Percentiles rank a stretch among this genome's conserved stretches.
phyloP scores from a whole-genome alignment of 1,284 basidiomycete genomes.

The Apiotrichum sp. region DNA sequence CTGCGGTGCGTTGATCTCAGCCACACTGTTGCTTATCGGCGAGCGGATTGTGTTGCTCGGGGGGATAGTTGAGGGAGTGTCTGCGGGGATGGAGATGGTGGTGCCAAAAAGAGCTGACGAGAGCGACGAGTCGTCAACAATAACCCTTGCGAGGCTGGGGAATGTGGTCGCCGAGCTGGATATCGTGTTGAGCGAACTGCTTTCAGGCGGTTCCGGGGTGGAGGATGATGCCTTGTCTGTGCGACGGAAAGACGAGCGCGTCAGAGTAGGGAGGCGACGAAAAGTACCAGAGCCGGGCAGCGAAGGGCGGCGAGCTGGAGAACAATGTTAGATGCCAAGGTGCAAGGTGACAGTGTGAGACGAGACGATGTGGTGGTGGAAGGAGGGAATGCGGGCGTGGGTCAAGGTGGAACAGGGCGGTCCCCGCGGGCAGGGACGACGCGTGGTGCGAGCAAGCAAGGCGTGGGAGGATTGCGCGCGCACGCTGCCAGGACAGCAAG shows the following conservation, averaged over 20 bases:
- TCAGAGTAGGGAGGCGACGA: conserved; percentile 28
- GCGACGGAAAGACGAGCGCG: conserved; percentile 29
- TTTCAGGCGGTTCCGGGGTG: background rate
- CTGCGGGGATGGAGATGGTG: conserved; percentile 5
- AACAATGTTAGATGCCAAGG: background rate
- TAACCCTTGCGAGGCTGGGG: conserved; percentile 13
- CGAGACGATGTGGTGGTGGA: background rate
- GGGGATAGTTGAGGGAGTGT: conserved; percentile 3
- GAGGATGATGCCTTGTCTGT: conserved; percentile 20
- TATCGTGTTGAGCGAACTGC: background rate
- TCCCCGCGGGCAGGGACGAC: too few species aligned
- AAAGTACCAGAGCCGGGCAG: conserved; percentile 31
- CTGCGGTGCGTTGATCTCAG: background rate
- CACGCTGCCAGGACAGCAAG: too few species aligned
- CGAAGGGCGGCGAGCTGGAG: conserved; percentile 19
- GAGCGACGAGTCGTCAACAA: conserved; percentile 19
- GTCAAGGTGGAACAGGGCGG: too few species aligned
- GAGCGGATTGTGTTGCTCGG: background rate
- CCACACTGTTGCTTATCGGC: background rate
- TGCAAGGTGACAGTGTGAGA: background rate
- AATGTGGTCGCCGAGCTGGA: conserved; percentile 8
- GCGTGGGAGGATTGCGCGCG: too few species aligned
- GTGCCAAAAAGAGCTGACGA: conserved; percentile 16
- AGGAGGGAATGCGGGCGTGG: background rate
- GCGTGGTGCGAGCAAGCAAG: too few species aligned